Base-by-base conservation (phyloP, 73 alveolate genomes). In the Uronychia setigera region DNA sequence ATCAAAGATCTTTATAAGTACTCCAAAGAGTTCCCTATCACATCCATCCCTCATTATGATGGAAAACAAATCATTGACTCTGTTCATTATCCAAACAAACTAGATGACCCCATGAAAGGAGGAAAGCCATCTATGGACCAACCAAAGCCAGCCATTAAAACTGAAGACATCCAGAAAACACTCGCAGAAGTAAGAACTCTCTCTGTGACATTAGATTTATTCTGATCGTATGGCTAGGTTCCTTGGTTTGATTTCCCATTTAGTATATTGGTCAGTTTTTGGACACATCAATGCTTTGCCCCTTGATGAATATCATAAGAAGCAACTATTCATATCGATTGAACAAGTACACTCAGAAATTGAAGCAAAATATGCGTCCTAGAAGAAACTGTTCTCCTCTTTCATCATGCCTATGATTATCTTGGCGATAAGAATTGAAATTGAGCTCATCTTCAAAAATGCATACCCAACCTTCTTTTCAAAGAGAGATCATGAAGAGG, bases 381-480 rank as follows among this genome's bases (percentile, higher is more conserved):
- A 46, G 19, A 90, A 80, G 33, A 78, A 83, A 58, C 78, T 84
- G 80, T 90, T 90, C 76, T 29, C 90, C 26, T 81, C 91, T 25
- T 80, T 90, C 60, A 80, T 85, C 58, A 84, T 90, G 92, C 95
- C 95, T 31, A 74, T 90, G 83, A 58, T 90, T 26, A 25, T 90
- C 46, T 85, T 90, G 30, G 81, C 92, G 13, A 77, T 90, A 78
- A 78, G 95, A 58, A 76, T 90, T 26, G 92, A 90, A 35, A 76
- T 90, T 27, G 95, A 90, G 78, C 59, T 90, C 76, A 76, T 90
- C 0, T 90, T 90, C 60, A 90, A 90, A 74, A 90, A 90, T 32
- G 46, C 83, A 28, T 90, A 80, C 81, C 83, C 89, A 0, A 81
- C 34, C 27, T 90, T 90, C 85, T 90, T 90, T 88, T 11, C 79